Evolutionary conservation across 2,329 filamentous ascomycete species (phyloP), one percentile per base, ranked within the genome.

Genomic region (Bimuria novae-zelandiae): DNA sequence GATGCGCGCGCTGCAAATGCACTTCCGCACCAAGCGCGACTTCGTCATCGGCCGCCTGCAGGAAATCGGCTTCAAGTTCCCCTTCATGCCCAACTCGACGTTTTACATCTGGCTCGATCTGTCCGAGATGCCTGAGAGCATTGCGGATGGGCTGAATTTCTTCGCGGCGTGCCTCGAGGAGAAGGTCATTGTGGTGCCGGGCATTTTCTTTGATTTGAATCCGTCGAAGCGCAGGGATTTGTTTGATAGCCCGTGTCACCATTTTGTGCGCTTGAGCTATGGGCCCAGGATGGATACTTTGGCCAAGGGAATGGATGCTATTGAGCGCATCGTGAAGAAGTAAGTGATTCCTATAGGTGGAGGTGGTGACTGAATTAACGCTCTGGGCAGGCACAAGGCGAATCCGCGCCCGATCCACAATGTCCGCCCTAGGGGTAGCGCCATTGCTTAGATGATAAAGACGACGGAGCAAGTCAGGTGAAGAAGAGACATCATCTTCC

Each of bases 181-280:
- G 80, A 95, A 95, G 82, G 90, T 95, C 62, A 97, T 97, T 69
- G 92, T 97, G 16, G 93, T 97, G 4, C 93, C 93, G 0, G 93
- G 93, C 55, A 97, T 97, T 75, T 97, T 97, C 83, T 97, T 97
- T 73, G 93, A 97, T 69, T 77, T 97, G 60, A 97, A 97, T 78
- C 93, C 93, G 3, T 88, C 89, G 30, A 89, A 91, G 73, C 84
- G 93, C 60, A 83, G 93, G 71, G 93, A 97, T 74, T 76, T 97
- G 63, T 97, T 97, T 62, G 93, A 97, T 77, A 90, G 86, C 62
- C 93, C 93, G 54, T 97, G 93, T 76, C 93, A 97, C 76, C 78
- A 76, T 58, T 76, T 74, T 61, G 74, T 76, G 16, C 50, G 74
- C 12, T 46, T 76, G 53, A 75, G 72, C 30, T 76, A 76, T 37